Evolutionary conservation across 2,329 filamentous ascomycete species (phyloP), one percentile per base, ranked within the genome.

Genomic region (Clarireedia paspali): DNA sequence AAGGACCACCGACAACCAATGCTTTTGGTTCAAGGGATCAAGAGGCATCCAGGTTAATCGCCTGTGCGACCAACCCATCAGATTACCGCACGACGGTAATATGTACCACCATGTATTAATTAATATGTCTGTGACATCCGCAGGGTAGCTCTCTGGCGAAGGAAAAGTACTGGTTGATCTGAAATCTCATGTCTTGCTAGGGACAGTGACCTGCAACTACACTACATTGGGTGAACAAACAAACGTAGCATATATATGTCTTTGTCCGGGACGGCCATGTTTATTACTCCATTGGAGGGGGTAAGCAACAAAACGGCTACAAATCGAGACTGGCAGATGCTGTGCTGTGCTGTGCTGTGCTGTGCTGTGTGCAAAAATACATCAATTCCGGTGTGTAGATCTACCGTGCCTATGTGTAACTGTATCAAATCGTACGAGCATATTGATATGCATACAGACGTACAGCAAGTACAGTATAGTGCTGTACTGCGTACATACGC

Each of bases 61-160:
- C 38, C 45, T 49, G 52, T 50, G 46, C 17, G 7, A 44, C 42
- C 17, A 42, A 14, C 51, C 36, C 52, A 50, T 54, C 52, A 49
- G 4, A 9, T 44, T 44, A 44, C 52, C 52, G 45, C 52, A 50
- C 52, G 45, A 50, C 38, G 44, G 27, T 47, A 42, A 42, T 3
- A 20, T 20, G 20, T 20, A 20, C 20, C 20, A 20, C 20, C 20
- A 36, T 55, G 24, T 42, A 27, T 48, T 24, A n/a, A 30, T 17
- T 42, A 15, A 50, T 53, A 23, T 38, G 48, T 17, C 23, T 17
- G 45, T 48, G n/a, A 42, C 44, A 53, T 54, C 23, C 14, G 27
- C 50, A 52, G 48, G 48, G 36, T 27, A 50, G 47, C n/a, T 34
- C 36, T 34, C 34, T 30, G 20, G 20, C 27, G 48, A 20, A 20